A percentile compares a stretch with the other conserved stretches of the same genome.
phyloP scores from a whole-genome alignment of 2,329 filamentous ascomycete genomes.

The Aspergillus calidoustus region DNA sequence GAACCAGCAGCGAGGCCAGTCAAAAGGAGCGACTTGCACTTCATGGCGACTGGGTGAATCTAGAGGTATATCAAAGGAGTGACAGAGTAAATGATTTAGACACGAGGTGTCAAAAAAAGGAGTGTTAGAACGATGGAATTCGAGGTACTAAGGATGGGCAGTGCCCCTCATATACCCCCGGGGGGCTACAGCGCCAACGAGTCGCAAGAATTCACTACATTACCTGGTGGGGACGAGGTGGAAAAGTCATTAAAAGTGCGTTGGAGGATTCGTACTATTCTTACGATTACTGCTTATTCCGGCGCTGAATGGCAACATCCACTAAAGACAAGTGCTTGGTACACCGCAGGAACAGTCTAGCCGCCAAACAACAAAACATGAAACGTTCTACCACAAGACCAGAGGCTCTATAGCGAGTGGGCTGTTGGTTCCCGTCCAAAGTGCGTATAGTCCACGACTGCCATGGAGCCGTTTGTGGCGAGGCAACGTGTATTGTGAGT shows the following conservation, averaged over 20 bases:
- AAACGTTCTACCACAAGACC: background rate
- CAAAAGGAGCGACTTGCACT: background rate
- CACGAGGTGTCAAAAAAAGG: background rate
- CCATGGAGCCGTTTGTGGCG: background rate
- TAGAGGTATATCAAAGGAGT: background rate
- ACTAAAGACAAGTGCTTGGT: background rate
- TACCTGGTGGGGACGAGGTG: background rate
- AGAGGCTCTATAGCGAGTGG: background rate
- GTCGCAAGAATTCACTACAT: background rate
- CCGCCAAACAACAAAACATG: background rate
- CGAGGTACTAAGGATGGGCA: background rate
- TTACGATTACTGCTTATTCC: background rate
- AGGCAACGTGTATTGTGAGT: background rate
- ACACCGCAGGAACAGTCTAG: background rate
- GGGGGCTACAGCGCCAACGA: background rate
- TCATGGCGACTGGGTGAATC: background rate
- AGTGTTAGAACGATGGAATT: background rate
- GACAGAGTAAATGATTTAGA: background rate
- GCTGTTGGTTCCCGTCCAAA: background rate
- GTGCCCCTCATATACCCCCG: background rate
- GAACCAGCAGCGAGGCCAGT: background rate
- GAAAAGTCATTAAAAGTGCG: background rate
- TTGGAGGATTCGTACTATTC: background rate
- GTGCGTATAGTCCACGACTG: background rate
- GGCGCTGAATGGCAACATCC: background rate